Percentiles rank a stretch among this genome's conserved stretches.
Evolutionary conservation across 371 early-diverging fungal genomes (phyloP).

Genomic region (Syncephalastrum sp.): DNA sequence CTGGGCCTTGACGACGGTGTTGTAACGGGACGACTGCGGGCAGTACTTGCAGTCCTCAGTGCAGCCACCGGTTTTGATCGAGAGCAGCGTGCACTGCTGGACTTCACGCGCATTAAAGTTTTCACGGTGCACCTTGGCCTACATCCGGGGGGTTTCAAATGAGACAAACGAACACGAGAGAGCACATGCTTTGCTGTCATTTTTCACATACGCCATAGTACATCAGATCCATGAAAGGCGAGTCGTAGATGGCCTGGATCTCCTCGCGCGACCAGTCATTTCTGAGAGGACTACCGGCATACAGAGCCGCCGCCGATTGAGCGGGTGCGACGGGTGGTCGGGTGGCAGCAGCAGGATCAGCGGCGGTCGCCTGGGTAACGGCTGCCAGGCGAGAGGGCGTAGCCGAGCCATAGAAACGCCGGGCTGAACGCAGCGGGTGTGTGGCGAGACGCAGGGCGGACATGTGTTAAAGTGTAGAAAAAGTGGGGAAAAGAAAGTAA

Average conservation of each 20-base stretch:
- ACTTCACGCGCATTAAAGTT: conserved; percentile 74
- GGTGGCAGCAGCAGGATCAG: conserved; percentile 17
- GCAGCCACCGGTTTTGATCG: conserved; percentile 90
- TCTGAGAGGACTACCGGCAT: conserved; percentile 59
- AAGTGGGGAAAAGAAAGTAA: conserved; percentile 22
- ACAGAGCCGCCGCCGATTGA: conserved; percentile 58
- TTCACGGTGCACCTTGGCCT: conserved; percentile 79
- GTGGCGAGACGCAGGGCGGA: conserved; percentile 41
- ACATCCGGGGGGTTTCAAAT: conserved; percentile 4
- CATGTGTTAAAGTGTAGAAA: conserved; percentile 32
- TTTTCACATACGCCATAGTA: conserved; percentile 66
- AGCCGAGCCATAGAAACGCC: conserved; percentile 47
- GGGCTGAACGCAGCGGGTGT: conserved; percentile 33
- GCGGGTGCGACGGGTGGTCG: conserved; percentile 14
- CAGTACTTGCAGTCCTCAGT: conserved; percentile 88
- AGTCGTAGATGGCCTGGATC: conserved; percentile 75
- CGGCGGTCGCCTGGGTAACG: conserved; percentile 32
- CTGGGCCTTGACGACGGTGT: conserved; percentile 71
- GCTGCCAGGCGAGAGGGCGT: conserved; percentile 56
- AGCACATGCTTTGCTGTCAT: background rate
- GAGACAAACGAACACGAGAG: background rate
- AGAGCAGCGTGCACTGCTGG: conserved; percentile 81
- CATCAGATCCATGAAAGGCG: conserved; percentile 80
- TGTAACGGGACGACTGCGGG: conserved; percentile 79
- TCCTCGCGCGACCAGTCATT: conserved; percentile 79